Evolutionary conservation across 1,284 basidiomycete genomes (phyloP), one percentile per base, ranked within the genome.

Genomic region (Ustilago xerochloae): DNA sequence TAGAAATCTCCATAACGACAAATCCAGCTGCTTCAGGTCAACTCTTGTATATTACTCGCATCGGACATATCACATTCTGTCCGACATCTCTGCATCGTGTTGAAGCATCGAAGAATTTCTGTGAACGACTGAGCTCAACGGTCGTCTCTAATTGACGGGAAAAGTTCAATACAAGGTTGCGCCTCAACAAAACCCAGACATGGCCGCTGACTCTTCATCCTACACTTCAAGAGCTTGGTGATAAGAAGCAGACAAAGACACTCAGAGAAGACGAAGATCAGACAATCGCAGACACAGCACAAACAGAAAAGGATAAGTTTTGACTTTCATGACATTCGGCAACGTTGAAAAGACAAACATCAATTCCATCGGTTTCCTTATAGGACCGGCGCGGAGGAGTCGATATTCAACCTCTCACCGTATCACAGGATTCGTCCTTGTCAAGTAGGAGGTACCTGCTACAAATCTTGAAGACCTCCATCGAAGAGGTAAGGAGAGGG

Each of bases 291-390:
- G 13, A 51, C 57, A 49, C n/a, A n/a, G n/a, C 41, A 43, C 41
- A 24, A 16, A 43, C 41, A 24, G 24, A 9, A 13, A 35, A 24
- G 22, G 15, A 51, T 45, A 28, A 32, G 0, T 63, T 69, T 63
- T 69, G 66, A 69, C 52, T 69, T 69, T 51, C 66, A 69, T 69
- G 66, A 60, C 66, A 63, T 69, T 63, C 66, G 66, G 55, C 66
- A 69, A 69, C 66, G 66, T 49, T 47, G 59, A 68, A 24, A 62
- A 49, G 43, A 47, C 24, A 36, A 39, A 32, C 13, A 32, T 26
- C 20, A 12, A 32, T 39, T 39, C 51, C 51, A 55, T 9, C 13
- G 20, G 15, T 4, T n/a, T n/a, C n/a, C n/a, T n/a, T n/a, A n/a
- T 2, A 54, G 13, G 43, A 51, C 52, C 47, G 49, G 50, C 55